These are phyloP conservation scores for Cyberlindnera mississippiensis DNA, from an alignment of 805 yeast species.

Conservation along the genomic window DNA sequence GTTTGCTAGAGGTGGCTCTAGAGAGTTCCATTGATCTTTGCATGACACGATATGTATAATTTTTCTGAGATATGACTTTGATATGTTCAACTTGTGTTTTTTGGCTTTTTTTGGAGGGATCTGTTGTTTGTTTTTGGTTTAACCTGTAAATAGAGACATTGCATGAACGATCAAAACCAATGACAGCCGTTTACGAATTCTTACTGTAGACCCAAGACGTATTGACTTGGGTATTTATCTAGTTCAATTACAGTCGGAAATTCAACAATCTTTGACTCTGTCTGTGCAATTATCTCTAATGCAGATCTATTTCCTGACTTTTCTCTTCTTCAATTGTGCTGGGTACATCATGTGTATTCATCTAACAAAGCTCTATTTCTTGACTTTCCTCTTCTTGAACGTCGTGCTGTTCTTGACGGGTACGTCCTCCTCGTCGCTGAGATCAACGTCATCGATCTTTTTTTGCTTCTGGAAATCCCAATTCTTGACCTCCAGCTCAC, in stretches of 20 bases:
- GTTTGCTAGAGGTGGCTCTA: conserved; percentile 89
- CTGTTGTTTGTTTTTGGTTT: background rate
- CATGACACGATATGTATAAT: background rate
- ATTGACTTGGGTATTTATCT: too few species aligned
- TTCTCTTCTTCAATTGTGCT: too few species aligned
- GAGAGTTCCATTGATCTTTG: conserved; percentile 51
- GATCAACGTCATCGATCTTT: conserved; percentile 6
- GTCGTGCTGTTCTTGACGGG: conserved; percentile 4
- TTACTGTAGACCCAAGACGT: too few species aligned
- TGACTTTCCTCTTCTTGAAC: conserved; percentile 24
- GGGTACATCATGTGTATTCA: too few species aligned
- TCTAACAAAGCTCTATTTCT: conserved; percentile 4
- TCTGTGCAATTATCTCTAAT: too few species aligned
- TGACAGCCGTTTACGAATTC: too few species aligned
- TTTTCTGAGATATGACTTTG: background rate
- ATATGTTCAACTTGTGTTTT: too few species aligned
- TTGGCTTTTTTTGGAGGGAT: too few species aligned
- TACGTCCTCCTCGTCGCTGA: conserved; percentile 19
- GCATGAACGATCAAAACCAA: conserved; percentile 2
- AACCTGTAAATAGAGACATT: conserved; percentile 9
- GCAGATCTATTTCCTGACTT: too few species aligned
- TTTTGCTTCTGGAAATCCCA: conserved; percentile 28
- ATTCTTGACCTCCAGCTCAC: conserved; percentile 24
- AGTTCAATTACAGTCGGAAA: too few species aligned
- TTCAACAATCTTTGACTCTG: background rate